Evolutionary conservation across 768 basidiomycete genomes (phyloP).

Genomic region (Tricholoma hemisulphureum): DNA sequence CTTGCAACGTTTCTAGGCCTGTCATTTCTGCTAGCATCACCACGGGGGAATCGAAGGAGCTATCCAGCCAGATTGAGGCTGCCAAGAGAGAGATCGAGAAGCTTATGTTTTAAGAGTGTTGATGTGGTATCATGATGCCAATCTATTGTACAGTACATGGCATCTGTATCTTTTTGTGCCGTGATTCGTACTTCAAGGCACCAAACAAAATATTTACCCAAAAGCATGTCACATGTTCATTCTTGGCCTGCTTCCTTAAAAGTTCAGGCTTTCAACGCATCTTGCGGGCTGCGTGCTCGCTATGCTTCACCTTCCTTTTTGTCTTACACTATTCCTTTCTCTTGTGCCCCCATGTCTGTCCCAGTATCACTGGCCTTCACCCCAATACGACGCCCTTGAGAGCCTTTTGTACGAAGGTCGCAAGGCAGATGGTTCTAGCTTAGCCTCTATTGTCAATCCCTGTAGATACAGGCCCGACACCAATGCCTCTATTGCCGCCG

Average conservation of each 20-base stretch:
- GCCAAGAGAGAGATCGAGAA: slow-evolving; percentile 84
- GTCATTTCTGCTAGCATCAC: slow-evolving; percentile 96
- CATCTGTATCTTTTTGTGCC: no score
- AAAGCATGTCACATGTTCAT: neutral
- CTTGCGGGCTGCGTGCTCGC: slow-evolving; percentile 3
- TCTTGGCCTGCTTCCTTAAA: no score
- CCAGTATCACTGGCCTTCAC: slow-evolving; percentile 33
- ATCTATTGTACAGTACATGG: no score
- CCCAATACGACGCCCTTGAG: slow-evolving; percentile 36
- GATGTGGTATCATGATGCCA: neutral
- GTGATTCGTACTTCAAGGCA: no score
- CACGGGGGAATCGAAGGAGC: slow-evolving; percentile 92
- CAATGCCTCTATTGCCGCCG: slow-evolving; percentile 35
- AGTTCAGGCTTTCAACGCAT: slow-evolving; percentile 8
- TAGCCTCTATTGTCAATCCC: slow-evolving; percentile 28
- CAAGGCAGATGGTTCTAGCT: slow-evolving; percentile 31
- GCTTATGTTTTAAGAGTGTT: slow-evolving; percentile 39
- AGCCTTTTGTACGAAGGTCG: slow-evolving; percentile 35
- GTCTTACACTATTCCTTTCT: slow-evolving; percentile 12
- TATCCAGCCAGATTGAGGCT: slow-evolving; percentile 83
- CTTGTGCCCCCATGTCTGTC: slow-evolving; percentile 18
- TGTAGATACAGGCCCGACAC: slow-evolving; percentile 27
- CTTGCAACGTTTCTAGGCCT: slow-evolving; percentile 92
- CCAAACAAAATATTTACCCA: no score
- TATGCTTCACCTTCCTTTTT: slow-evolving; percentile 23